Percentiles rank a stretch among this genome's conserved stretches.
phyloP scores from a whole-genome alignment of 1,284 basidiomycete genomes.

The Marasmius fiardii region DNA sequence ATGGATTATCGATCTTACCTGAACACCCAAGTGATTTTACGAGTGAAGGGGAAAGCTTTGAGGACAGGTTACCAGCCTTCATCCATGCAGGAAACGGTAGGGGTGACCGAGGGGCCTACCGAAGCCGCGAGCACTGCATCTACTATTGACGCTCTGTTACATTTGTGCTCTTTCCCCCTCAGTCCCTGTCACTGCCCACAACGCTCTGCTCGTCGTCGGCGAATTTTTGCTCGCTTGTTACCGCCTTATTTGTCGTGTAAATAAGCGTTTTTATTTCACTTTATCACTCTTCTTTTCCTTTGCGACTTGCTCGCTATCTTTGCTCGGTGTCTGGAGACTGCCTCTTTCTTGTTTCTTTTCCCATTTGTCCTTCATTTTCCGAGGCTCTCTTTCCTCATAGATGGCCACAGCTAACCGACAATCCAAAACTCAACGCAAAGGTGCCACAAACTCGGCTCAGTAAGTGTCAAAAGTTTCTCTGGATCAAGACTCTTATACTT shows the following conservation, averaged over 20 bases:
- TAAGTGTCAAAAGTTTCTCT: slow-evolving; percentile 30
- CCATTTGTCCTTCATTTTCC: slow-evolving; percentile 19
- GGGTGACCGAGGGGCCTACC: slow-evolving; percentile 6
- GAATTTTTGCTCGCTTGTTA: slow-evolving; percentile 7
- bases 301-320: slow-evolving; percentile 26
- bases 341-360: slow-evolving; percentile 19
- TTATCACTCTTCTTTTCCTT: slow-evolving; percentile 19
- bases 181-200: slow-evolving; percentile 5
- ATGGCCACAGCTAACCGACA: slow-evolving; percentile 65
- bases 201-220: slow-evolving; percentile 13
- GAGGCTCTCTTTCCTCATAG: slow-evolving; percentile 26
- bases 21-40: no score
- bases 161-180: slow-evolving; percentile 5
- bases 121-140: slow-evolving; percentile 4
- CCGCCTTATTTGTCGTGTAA: background rate
- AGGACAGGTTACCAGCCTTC: background rate
- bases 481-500: slow-evolving; percentile 1
- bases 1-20: no score
- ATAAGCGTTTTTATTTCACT: slow-evolving; percentile 14
- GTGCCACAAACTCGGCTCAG: slow-evolving; percentile 53
- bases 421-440: slow-evolving; percentile 56
- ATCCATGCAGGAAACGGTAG: background rate
- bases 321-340: slow-evolving; percentile 33
- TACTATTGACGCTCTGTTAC: background rate
- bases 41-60: background rate